Percentiles rank a stretch among this genome's conserved stretches.
Conservation (phyloP, 352 stramenopile species). For the Phytophthora hibernalis region DNA sequence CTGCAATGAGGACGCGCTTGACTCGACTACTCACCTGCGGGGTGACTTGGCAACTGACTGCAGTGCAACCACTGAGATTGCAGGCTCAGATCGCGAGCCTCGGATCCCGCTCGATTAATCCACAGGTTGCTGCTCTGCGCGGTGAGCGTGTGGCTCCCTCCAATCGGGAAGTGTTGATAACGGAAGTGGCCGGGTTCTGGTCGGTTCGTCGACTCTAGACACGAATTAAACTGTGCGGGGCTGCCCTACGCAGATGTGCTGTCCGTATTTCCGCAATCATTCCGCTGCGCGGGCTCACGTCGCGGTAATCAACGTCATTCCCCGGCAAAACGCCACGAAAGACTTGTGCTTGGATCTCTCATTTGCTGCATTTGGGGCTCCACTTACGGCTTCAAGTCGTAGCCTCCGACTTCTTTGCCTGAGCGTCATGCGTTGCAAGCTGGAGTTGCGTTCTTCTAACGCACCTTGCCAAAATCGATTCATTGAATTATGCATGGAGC, state of each 20-base stretch:
- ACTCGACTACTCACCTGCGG: conserved; percentile 9
- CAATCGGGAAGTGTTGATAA: conserved; percentile 11
- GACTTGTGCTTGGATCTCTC: background rate
- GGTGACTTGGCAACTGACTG: conserved; percentile 6
- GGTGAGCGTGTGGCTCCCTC: conserved; percentile 14
- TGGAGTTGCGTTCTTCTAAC: too few relatives aligned
- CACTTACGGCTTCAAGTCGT: too few relatives aligned
- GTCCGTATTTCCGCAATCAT: conserved; percentile 31
- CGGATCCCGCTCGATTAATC: conserved; percentile 18
- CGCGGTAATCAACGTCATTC: background rate
- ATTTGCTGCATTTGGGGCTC: too few relatives aligned
- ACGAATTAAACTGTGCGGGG: conserved; percentile 16
- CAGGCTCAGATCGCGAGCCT: background rate
- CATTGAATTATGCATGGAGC: too few relatives aligned
- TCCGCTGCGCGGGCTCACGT: background rate
- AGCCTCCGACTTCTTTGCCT: too few relatives aligned
- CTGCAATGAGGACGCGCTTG: conserved; percentile 1
- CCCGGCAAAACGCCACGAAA: too few relatives aligned
- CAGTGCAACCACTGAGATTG: conserved; percentile 7
- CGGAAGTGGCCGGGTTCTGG: conserved; percentile 18
- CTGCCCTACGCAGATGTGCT: conserved; percentile 8
- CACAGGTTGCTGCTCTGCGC: background rate
- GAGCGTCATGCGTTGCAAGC: too few relatives aligned
- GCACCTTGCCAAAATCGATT: too few relatives aligned
- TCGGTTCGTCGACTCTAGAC: conserved; percentile 14